phyloP scores from a whole-genome alignment of 2,329 filamentous ascomycete species.

The Diaporthe sp. region DNA sequence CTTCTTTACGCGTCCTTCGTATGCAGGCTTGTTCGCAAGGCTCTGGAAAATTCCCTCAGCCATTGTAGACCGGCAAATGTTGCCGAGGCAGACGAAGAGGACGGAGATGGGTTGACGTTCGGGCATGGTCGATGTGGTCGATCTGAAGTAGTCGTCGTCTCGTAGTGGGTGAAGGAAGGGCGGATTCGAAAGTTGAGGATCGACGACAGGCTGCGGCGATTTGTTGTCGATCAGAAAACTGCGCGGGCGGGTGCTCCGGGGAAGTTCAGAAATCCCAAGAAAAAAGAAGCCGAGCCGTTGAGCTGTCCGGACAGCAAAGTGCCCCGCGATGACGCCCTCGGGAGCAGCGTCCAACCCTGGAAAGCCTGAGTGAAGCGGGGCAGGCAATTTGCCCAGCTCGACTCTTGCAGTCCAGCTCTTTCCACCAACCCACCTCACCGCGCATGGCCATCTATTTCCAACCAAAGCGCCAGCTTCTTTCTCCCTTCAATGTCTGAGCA shows the following conservation, averaged over 20 bases:
- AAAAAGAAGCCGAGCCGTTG: conserved; percentile 14
- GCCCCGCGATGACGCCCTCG: conserved; percentile 27
- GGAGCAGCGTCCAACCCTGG: conserved; percentile 31
- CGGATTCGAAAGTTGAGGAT: neutral
- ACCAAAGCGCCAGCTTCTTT: neutral
- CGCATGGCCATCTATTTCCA: neutral
- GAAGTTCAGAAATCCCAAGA: neutral
- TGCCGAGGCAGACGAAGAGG: conserved; percentile 96
- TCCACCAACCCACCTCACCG: conserved; percentile 20
- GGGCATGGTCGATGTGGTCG: conserved; percentile 31
- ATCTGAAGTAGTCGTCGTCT: neutral
- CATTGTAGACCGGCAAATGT: conserved; percentile 96
- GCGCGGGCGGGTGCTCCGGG: conserved; percentile 21
- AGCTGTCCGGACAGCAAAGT: conserved; percentile 16
- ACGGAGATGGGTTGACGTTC: conserved; percentile 68
- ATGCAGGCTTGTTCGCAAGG: conserved; percentile 72
- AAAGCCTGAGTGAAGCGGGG: conserved; percentile 6
- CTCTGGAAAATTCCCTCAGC: conserved; percentile 92
- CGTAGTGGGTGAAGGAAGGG: neutral
- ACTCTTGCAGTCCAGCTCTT: conserved; percentile 4
- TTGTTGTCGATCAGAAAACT: conserved; percentile 16
- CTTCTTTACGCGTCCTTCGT: conserved; percentile 70
- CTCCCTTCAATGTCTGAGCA: neutral
- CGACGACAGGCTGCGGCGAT: conserved; percentile 21
- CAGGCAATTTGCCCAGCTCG: conserved; percentile 27